phyloP scores from a whole-genome alignment of 2,329 filamentous ascomycete genomes.

The Stachybotrys echinatus region DNA sequence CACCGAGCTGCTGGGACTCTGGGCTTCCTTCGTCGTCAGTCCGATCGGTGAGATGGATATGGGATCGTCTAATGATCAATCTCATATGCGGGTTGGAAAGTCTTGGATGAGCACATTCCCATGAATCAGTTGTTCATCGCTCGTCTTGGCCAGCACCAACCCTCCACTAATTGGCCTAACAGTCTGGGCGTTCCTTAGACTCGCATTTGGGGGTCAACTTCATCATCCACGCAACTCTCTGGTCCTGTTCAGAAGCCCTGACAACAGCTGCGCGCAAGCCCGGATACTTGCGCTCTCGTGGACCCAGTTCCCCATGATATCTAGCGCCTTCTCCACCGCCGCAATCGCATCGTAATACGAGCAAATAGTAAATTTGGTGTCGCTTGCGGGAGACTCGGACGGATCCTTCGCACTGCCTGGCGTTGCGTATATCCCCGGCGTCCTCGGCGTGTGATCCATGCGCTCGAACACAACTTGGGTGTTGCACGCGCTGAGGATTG shows the following conservation, averaged over 20 bases:
- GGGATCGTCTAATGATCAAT: too few species aligned
- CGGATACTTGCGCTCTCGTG: neutral
- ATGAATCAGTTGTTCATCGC: too few species aligned
- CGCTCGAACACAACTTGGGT: neutral
- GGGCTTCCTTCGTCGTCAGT: too few species aligned
- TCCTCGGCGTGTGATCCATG: neutral
- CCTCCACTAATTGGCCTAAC: too few species aligned
- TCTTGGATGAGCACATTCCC: too few species aligned
- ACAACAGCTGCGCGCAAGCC: neutral
- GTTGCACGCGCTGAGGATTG: neutral
- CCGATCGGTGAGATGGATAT: too few species aligned
- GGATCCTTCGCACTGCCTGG: neutral
- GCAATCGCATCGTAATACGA: neutral
- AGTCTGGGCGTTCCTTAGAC: too few species aligned
- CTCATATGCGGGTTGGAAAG: too few species aligned
- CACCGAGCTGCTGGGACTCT: neutral
- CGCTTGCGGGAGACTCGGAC: neutral
- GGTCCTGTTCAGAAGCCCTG: neutral
- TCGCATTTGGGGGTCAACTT: neutral
- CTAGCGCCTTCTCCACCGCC: neutral
- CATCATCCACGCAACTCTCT: neutral
- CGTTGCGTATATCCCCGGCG: neutral
- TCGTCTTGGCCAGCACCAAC: too few species aligned
- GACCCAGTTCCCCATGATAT: neutral
- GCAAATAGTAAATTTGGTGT: neutral